phyloP scores from a whole-genome alignment of 331 rosid genomes.

The Phaseolus coccineus region DNA sequence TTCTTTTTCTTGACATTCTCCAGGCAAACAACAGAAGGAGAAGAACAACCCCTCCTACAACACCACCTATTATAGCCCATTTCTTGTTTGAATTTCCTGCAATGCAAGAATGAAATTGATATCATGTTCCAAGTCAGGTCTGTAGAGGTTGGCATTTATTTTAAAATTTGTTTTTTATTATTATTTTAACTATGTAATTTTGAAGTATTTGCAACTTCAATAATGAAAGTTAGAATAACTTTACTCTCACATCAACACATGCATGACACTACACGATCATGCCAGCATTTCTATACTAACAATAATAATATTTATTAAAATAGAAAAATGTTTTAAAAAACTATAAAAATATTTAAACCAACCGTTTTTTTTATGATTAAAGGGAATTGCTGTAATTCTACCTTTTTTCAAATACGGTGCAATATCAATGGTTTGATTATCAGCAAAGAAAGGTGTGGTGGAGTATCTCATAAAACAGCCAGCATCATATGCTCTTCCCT shows the following conservation, averaged over 20 bases:
- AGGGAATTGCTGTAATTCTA: not conserved
- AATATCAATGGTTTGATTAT: slow-evolving; percentile 56
- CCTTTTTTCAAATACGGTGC: slow-evolving; percentile 55
- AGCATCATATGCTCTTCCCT: slow-evolving; percentile 63
- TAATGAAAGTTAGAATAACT: too few relatives aligned
- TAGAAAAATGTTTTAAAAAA: not conserved
- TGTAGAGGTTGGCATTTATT: not conserved
- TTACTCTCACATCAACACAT: too few relatives aligned
- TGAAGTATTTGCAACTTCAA: too few relatives aligned
- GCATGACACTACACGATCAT: too few relatives aligned
- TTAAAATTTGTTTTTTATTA: too few relatives aligned
- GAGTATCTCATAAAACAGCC: slow-evolving; percentile 75
- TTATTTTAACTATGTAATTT: too few relatives aligned
- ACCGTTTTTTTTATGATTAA: too few relatives aligned
- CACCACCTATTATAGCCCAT: slow-evolving; percentile 61
- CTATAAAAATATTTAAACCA: not conserved
- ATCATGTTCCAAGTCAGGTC: not conserved
- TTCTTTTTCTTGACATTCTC: not conserved
- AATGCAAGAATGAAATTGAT: not conserved
- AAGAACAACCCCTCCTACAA: not conserved
- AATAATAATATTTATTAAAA: not conserved
- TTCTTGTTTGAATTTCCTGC: slow-evolving; percentile 58
- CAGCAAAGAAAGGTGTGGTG: slow-evolving; percentile 58
- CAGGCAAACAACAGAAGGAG: not conserved
- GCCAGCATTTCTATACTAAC: too few relatives aligned